Evolutionary conservation across 495 filamentous ascomycete species (phyloP).

Genomic region (Podospora australis): DNA sequence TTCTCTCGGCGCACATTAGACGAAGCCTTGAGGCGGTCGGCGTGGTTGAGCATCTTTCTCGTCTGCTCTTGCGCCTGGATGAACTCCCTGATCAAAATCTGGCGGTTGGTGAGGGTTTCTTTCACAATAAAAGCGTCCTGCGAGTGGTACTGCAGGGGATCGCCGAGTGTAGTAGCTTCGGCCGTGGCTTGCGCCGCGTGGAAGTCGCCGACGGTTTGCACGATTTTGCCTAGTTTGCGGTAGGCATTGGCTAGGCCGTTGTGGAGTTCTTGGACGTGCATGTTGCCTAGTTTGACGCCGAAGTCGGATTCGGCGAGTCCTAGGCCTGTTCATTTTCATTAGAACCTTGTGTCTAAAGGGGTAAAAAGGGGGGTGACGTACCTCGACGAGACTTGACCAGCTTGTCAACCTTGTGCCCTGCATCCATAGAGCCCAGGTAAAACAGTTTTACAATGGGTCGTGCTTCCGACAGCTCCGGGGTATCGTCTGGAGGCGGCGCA

Average conservation of each 20-base stretch:
- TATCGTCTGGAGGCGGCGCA: conserved; percentile 94
- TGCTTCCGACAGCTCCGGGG: conserved; percentile 84
- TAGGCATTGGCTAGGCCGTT: conserved; percentile 82
- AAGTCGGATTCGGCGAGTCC: conserved; percentile 92
- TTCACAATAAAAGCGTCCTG: conserved; percentile 97
- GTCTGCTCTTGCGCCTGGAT: conserved; percentile 78
- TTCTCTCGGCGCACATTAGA: conserved; percentile 84
- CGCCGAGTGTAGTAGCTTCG: conserved; percentile 90
- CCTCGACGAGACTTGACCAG: conserved; percentile 88
- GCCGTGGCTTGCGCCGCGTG: conserved; percentile 97
- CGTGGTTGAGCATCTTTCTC: conserved; percentile 69
- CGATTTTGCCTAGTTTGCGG: conserved; percentile 86
- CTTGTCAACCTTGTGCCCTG: conserved; percentile 89
- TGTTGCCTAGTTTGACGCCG: conserved; percentile 75
- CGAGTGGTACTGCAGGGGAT: conserved; percentile 92
- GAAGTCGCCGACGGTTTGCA: conserved; percentile 88
- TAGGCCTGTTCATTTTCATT: conserved; percentile 51
- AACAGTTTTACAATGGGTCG: conserved; percentile 91
- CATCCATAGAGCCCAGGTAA: conserved; percentile 91
- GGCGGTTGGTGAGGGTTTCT: conserved; percentile 95
- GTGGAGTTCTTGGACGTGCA: conserved; percentile 86
- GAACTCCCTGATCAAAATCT: conserved; percentile 94
- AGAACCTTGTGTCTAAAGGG: not conserved
- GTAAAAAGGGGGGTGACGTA: conserved; percentile 34
- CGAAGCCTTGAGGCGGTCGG: conserved; percentile 79